Base-by-base conservation (phyloP, 768 basidiomycete species). In the Lactarius sanguifluus region DNA sequence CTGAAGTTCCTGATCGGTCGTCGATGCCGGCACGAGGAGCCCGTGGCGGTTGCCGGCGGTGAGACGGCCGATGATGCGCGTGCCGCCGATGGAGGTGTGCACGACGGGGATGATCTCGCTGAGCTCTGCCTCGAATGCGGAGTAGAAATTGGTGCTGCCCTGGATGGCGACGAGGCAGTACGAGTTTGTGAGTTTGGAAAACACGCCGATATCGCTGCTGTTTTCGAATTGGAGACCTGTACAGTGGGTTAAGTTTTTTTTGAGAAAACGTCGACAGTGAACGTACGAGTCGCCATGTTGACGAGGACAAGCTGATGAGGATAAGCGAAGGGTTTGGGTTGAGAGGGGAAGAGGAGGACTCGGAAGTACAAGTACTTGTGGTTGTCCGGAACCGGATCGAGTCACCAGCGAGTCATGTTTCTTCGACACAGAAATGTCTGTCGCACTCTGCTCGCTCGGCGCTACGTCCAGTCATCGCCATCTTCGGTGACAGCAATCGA, bases 31-130 rank as follows among this genome's bases (percentile, higher is more conserved):
- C 28, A 99, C 94, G 67, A 99, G 92, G 34, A 99, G 86, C 64
- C 97, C 97, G 77, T 99, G 96, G 70, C 94, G 87, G 80, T 99
- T 99, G 65, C 95, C 94, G 91, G 95, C 94, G 60, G 94, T 93
- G 74, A 99, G 77, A 65, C 97, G 86, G 25, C 96, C 96, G 68
- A 99, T 79, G 72, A 98, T 97, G 64, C 96, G 87, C 15, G 93
- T 98, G 20, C 96, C 96, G 34, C 85, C 94, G 76, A 98, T 96
- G 75, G 87, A 92, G 23, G 96, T 94, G 81, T 98, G 94, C 60
- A 98, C 91, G 80, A 98, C 92, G 66, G 96, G 96, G 74, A 98
- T 84, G 64, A 97, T 89, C 74, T 96, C 96, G 64, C 86, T 87
- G 45, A 96, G 86, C 74, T 98, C 96, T 70, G 89, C 86, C 83